Base-by-base conservation (phyloP, 805 yeast genomes). In the Barnettozyma sp. region DNA sequence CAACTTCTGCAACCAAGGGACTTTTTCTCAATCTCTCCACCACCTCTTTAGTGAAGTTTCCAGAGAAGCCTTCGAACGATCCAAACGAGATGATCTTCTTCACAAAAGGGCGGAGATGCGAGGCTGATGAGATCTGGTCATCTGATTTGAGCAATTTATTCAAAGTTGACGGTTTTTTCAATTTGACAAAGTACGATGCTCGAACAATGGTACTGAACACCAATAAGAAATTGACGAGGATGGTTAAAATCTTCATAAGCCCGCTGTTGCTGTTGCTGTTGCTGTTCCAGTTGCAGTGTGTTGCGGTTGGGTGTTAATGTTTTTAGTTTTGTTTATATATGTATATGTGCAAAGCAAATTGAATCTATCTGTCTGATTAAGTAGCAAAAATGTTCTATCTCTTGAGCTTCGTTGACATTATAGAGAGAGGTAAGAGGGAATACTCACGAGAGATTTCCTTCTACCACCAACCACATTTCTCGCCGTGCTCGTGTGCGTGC, bases 21-120 rank as follows among this genome's bases (percentile, higher is more conserved):
- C 77, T 78, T 15, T 54, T 56, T 27, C 63, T 63, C 40, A 80
- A 65, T 46, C 69, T 62, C 7, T 64, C 66, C 24, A 73, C 47
- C 1, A 69, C 61, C 9, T 63, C 72, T 19, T 58, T 54, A 9
- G 78, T 62, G 52, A 80, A 73, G 36, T 68, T 68, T 1, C 87
- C 86, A 0, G 79, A 68, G 42, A 86, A 73, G 0, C 82, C 94
- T 44, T 71, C 74, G 51, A 83, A 81, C 16, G 66, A 68, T 1
- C 94, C 94, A 49, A 85, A 75, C 0, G 82, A 67, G 45, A 76
- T 76, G 10, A 71, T 62, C 37, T 69, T 66, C 10, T 66, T 62
- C 19, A 83, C 54, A 27, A 65, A 56, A 25, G 68, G 62, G 42
- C 73, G 54, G 35, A 70, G 58, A 48, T 74, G 70, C 20, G 70